phyloP scores from a whole-genome alignment of 2,329 filamentous ascomycete species.

The Periconia sp. region DNA sequence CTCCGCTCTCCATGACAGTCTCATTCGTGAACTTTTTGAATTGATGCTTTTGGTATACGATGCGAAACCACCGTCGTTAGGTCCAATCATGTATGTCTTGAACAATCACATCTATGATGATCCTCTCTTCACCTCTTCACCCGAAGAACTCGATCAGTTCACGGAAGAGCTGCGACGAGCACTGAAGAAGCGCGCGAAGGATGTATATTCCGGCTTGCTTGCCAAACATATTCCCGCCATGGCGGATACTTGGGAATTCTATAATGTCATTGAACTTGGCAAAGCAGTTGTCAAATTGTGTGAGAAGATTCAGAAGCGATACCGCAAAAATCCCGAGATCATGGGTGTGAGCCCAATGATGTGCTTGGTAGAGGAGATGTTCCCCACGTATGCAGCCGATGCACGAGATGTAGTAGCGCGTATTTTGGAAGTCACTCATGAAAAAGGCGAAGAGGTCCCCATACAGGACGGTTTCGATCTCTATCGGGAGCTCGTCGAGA shows the following conservation, averaged over 20 bases:
- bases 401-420: constrained; percentile 80
- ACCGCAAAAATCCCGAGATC: constrained; percentile 82
- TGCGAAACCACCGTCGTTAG: constrained; percentile 78
- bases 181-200: constrained; percentile 71
- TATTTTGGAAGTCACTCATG: constrained; percentile 73
- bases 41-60: constrained; percentile 89
- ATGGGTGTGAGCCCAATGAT: constrained; percentile 72
- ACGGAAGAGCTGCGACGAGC: constrained; percentile 70
- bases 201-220: constrained; percentile 79
- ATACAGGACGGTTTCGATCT: constrained; percentile 93
- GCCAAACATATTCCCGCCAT: constrained; percentile 77
- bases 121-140: constrained; percentile 69
- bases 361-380: constrained; percentile 78
- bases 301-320: constrained; percentile 89
- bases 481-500: constrained; percentile 84
- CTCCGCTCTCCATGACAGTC: constrained; percentile 72
- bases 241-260: constrained; percentile 85
- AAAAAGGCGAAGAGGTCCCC: constrained; percentile 72
- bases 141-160: constrained; percentile 73
- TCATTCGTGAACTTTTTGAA: constrained; percentile 85
- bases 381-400: constrained; percentile 89
- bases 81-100: constrained; percentile 76
- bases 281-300: constrained; percentile 83
- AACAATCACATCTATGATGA: constrained; percentile 82
- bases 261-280: constrained; percentile 84